A percentile compares a stretch with the other conserved stretches of the same genome.
phyloP scores from a whole-genome alignment of 2,329 filamentous ascomycete species.

The Trichothecium roseum region DNA sequence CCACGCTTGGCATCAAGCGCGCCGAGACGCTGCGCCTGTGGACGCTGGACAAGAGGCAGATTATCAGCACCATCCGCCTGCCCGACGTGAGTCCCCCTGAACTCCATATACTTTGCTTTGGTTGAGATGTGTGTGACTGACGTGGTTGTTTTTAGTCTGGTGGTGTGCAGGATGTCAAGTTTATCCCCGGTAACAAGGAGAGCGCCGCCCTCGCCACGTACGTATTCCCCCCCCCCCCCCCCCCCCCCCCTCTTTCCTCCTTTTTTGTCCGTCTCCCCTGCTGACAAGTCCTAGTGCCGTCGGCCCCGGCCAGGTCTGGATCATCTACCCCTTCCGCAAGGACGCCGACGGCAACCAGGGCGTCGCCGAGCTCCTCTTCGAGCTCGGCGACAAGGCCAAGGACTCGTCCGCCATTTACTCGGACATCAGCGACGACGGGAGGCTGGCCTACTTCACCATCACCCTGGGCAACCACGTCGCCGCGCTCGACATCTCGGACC shows the following conservation, averaged over 20 bases:
- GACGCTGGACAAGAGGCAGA: constrained; percentile 40
- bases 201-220: constrained; percentile 45
- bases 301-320: constrained; percentile 49
- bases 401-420: constrained; percentile 50
- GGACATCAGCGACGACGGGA: constrained; percentile 47
- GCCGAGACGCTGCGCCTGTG: constrained; percentile 51
- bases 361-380: constrained; percentile 45
- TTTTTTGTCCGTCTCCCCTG: background rate
- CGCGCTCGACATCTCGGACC: constrained; percentile 49
- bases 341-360: constrained; percentile 45
- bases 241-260: background rate
- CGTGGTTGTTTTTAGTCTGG: constrained; percentile 24
- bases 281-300: constrained; percentile 29
- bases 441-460: constrained; percentile 47
- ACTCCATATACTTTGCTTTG: too few species aligned
- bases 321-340: constrained; percentile 52
- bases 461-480: constrained; percentile 53
- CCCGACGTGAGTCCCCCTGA: constrained; percentile 30
- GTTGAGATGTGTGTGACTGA: background rate
- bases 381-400: constrained; percentile 45
- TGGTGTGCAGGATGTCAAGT: constrained; percentile 56
- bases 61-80: constrained; percentile 49
- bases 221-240: constrained; percentile 5
- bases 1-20: constrained; percentile 38
- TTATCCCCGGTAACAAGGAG: constrained; percentile 50